A percentile compares a stretch with the other conserved stretches of the same genome.
Evolutionary conservation across 2,329 filamentous ascomycete species (phyloP).

Genomic region (Ophiostoma piceae): DNA sequence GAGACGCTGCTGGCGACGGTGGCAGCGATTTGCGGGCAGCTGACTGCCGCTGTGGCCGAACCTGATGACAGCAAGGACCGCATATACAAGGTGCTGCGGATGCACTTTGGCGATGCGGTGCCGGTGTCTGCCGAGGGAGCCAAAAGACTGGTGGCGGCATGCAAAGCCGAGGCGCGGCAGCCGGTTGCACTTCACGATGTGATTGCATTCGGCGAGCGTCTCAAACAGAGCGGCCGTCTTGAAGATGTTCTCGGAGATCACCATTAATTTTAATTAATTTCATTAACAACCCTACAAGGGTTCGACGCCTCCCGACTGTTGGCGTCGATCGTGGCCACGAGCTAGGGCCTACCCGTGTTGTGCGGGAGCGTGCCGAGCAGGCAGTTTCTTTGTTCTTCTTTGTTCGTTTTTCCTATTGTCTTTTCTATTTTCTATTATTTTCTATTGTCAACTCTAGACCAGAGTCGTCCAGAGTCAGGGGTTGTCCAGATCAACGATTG

Average conservation of each 20-base stretch:
- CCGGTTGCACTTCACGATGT: neutral
- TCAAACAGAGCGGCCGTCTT: neutral
- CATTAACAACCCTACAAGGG: neutral
- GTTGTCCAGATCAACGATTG: no score
- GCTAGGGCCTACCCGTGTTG: constrained; percentile 5
- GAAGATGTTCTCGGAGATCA: neutral
- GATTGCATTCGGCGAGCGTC: neutral
- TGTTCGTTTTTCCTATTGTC: neutral
- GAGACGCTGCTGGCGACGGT: constrained; percentile 38
- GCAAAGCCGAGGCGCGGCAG: neutral
- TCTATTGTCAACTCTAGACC: no score
- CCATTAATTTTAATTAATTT: no score
- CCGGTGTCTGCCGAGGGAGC: constrained; percentile 7
- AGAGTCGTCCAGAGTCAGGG: no score
- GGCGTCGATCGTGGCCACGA: neutral
- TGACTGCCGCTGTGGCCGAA: constrained; percentile 19
- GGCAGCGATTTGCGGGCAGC: constrained; percentile 36
- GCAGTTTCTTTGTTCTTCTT: neutral
- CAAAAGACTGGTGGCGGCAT: constrained; percentile 11
- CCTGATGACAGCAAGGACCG: neutral
- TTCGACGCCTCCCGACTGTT: neutral
- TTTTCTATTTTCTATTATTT: no score
- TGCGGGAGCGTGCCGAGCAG: neutral
- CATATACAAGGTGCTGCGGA: constrained; percentile 9
- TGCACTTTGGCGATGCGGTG: constrained; percentile 13